Percentiles rank a stretch among this genome's conserved stretches.
These are phyloP conservation scores for Apiospora hydei DNA, from an alignment of 2,329 filamentous ascomycete genomes.

Conservation along the genomic window DNA sequence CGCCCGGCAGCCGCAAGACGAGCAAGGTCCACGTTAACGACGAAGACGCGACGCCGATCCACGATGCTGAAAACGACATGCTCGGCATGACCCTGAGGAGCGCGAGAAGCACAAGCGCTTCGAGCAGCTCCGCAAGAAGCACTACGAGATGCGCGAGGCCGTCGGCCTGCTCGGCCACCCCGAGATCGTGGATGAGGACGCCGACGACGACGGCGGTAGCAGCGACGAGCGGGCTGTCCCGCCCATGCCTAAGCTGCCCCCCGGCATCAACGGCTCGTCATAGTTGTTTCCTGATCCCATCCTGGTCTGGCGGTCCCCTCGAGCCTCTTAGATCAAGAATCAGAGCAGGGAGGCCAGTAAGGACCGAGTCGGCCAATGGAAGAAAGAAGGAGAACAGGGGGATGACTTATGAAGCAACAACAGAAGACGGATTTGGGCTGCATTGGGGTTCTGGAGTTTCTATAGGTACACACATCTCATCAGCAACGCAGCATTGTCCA, in stretches of 20 bases:
- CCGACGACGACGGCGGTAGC: slow-evolving; percentile 56
- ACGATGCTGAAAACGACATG: slow-evolving; percentile 64
- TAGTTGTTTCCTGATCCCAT: not conserved
- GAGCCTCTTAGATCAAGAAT: not conserved
- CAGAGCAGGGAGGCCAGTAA: not conserved
- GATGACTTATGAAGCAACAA: slow-evolving; percentile 2
- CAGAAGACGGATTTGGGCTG: slow-evolving; percentile 8
- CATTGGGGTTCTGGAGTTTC: slow-evolving; percentile 18
- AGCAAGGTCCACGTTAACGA: slow-evolving; percentile 82
- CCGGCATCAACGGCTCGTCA: slow-evolving; percentile 38
- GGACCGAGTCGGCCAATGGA: not conserved
- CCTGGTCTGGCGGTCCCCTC: not conserved
- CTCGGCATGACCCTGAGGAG: slow-evolving; percentile 72
- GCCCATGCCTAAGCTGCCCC: slow-evolving; percentile 54
- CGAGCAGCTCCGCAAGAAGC: slow-evolving; percentile 89
- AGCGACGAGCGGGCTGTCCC: slow-evolving; percentile 60
- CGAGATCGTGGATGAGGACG: slow-evolving; percentile 68
- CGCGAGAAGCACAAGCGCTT: slow-evolving; percentile 91
- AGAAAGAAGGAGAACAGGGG: not conserved
- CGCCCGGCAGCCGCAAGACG: slow-evolving; percentile 46
- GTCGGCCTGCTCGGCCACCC: slow-evolving; percentile 84
- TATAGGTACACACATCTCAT: slow-evolving; percentile 20
- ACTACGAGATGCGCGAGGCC: slow-evolving; percentile 98
- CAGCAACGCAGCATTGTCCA: slow-evolving; percentile 7
- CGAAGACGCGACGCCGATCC: slow-evolving; percentile 60